Percentiles rank a stretch among this genome's conserved stretches.
These are phyloP conservation scores for Cordyceps cateniannulata DNA, from an alignment of 2,329 filamentous ascomycete genomes.

Conservation along the genomic window DNA sequence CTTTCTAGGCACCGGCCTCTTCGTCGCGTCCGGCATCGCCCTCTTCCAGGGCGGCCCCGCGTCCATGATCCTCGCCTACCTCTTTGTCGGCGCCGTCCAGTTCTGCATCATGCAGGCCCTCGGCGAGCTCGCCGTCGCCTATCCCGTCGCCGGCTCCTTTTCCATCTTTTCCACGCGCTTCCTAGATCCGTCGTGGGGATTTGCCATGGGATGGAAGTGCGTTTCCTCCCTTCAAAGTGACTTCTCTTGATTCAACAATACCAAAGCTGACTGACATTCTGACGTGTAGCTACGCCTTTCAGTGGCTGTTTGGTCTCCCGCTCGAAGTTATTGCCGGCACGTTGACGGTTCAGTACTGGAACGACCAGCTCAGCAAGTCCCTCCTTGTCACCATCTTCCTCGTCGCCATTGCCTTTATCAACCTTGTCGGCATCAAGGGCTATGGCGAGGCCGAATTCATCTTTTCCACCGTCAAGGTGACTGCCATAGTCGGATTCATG, in stretches of 20 bases:
- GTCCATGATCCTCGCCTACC: conserved; percentile 62
- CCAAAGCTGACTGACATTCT: not conserved
- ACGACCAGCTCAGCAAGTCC: conserved; percentile 50
- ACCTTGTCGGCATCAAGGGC: conserved; percentile 21
- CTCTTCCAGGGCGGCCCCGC: conserved; percentile 65
- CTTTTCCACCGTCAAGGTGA: conserved; percentile 20
- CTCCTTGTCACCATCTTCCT: conserved; percentile 79
- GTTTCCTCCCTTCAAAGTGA: too few species aligned
- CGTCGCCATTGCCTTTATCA: conserved; percentile 30
- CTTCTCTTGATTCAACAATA: too few species aligned
- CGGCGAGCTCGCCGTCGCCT: conserved; percentile 76
- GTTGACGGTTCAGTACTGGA: conserved; percentile 73
- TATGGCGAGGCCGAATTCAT: conserved; percentile 23
- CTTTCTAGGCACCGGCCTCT: conserved; percentile 61
- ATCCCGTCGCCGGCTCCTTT: conserved; percentile 79
- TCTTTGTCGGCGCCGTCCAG: conserved; percentile 69
- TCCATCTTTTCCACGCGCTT: conserved; percentile 80
- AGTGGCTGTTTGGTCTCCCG: conserved; percentile 72
- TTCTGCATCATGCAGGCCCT: conserved; percentile 81
- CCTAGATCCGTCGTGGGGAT: conserved; percentile 79
- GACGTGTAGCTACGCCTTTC: conserved; percentile 59
- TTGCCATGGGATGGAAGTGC: conserved; percentile 84
- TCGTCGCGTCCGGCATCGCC: conserved; percentile 66
- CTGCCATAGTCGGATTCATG: conserved; percentile 21
- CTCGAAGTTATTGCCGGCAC: conserved; percentile 76